Conservation (phyloP, 257 asterid genomes). For the Leonotis leonurus region DNA sequence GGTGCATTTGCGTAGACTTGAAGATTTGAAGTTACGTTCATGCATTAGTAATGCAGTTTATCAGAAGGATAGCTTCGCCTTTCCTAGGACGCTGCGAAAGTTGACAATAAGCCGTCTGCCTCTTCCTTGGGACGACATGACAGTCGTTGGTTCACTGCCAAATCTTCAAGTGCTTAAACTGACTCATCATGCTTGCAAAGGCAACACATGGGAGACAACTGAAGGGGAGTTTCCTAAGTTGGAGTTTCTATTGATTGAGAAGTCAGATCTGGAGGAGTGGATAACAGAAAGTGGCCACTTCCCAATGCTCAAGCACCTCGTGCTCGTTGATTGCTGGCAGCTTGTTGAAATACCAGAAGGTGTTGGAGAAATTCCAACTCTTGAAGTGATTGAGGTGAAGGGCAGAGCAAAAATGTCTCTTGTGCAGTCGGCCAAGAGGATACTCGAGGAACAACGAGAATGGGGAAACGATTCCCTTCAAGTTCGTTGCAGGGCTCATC, state of each 20-base stretch:
- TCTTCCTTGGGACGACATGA: slow-evolving; percentile 1
- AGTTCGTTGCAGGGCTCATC: background rate
- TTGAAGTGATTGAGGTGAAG: background rate
- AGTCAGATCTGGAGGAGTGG: background rate
- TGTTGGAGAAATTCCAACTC: background rate
- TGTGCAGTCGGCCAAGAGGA: background rate
- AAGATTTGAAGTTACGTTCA: background rate
- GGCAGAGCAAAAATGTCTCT: background rate
- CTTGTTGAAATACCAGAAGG: background rate
- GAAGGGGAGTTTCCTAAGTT: background rate
- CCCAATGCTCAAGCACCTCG: slow-evolving; percentile 3
- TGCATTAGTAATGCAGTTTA: no score
- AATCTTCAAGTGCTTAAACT: slow-evolving; percentile 12
- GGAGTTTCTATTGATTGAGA: background rate
- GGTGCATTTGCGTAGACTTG: background rate
- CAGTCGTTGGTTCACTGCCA: background rate
- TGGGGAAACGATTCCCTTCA: background rate
- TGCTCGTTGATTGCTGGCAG: background rate
- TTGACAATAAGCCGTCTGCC: background rate
- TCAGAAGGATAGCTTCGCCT: background rate
- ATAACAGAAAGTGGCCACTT: slow-evolving; percentile 3
- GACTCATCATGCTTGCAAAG: background rate
- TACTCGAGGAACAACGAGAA: background rate
- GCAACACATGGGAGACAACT: background rate
- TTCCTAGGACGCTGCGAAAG: background rate